Evolutionary conservation across 257 asterid species (phyloP).

Genomic region (Solanum verrucosum): DNA sequence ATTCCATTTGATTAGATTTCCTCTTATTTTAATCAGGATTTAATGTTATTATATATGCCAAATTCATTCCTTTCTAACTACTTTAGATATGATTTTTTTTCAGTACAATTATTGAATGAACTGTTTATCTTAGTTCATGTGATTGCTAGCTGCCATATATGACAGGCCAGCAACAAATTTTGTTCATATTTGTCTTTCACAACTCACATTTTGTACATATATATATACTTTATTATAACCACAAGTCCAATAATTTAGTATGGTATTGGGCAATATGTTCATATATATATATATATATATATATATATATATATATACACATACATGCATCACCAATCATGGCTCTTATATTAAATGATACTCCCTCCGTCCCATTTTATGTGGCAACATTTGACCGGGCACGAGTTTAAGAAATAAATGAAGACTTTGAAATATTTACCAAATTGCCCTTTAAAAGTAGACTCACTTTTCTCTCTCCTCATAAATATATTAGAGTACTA

Average conservation of each 20-base stretch:
- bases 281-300: neutral
- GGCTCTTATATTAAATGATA: neutral
- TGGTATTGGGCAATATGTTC: neutral
- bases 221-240: neutral
- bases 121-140: neutral
- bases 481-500: too few species aligned
- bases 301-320: neutral
- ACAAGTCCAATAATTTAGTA: neutral
- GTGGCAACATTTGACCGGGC: too few species aligned
- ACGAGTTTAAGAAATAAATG: too few species aligned
- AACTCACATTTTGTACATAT: neutral
- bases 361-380: too few species aligned
- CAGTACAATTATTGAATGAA: neutral
- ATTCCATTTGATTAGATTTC: neutral
- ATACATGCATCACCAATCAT: neutral
- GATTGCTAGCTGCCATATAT: neutral
- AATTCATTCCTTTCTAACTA: neutral
- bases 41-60: neutral
- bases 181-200: neutral
- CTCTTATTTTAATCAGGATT: neutral
- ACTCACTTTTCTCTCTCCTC: too few species aligned
- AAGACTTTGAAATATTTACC: too few species aligned
- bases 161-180: neutral
- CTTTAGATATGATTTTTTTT: neutral
- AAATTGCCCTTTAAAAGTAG: too few species aligned